Evolutionary conservation across 2,329 filamentous ascomycete genomes (phyloP).

Genomic region (Aschersonia sp.): DNA sequence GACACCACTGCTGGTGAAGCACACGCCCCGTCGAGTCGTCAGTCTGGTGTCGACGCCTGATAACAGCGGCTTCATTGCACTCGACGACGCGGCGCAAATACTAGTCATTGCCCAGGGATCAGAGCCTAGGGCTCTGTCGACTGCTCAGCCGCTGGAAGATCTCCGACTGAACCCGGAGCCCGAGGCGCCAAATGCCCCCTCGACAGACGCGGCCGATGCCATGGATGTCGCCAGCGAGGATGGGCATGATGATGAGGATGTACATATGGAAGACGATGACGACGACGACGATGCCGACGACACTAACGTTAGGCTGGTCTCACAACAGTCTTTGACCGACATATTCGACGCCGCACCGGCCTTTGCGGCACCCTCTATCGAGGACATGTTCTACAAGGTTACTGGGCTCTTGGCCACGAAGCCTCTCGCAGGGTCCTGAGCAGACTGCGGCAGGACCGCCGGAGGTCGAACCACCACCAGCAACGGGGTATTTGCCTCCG

Average conservation of each 20-base stretch:
- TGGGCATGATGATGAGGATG: slow-evolving; percentile 22
- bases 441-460: background rate
- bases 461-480: no score
- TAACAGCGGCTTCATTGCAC: slow-evolving; percentile 56
- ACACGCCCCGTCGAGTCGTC: slow-evolving; percentile 43
- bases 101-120: slow-evolving; percentile 47
- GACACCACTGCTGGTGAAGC: slow-evolving; percentile 43
- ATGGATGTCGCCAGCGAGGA: slow-evolving; percentile 27
- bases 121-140: slow-evolving; percentile 33
- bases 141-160: slow-evolving; percentile 41
- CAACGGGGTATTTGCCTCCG: no score
- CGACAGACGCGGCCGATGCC: slow-evolving; percentile 20
- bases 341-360: slow-evolving; percentile 57
- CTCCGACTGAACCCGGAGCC: slow-evolving; percentile 29
- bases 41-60: slow-evolving; percentile 50
- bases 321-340: slow-evolving; percentile 51
- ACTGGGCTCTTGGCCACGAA: slow-evolving; percentile 44
- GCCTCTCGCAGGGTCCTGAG: background rate
- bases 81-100: slow-evolving; percentile 66
- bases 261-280: slow-evolving; percentile 29
- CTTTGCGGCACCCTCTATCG: slow-evolving; percentile 55
- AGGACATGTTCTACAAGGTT: slow-evolving; percentile 64
- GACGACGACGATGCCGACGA: slow-evolving; percentile 20
- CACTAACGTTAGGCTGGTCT: slow-evolving; percentile 44
- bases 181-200: slow-evolving; percentile 13